Percentiles rank a stretch among this genome's conserved stretches.
Conservation (phyloP, 1,139 yeast genomes). For the Nematodospora anomalae region DNA sequence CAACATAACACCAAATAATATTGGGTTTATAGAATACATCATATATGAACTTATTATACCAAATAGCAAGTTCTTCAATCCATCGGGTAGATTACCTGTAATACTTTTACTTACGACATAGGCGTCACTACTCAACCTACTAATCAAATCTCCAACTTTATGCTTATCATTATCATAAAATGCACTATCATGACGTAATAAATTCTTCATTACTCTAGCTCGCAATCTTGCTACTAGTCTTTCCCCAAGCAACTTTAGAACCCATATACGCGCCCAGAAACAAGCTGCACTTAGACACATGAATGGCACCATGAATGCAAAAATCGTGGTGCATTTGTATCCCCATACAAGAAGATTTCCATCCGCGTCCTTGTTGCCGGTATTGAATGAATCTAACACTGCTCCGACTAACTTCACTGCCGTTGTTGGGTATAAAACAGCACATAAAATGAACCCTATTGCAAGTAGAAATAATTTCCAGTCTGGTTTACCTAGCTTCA, state of each 20-base stretch:
- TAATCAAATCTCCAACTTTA: conserved; percentile 56
- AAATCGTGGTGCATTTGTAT: conserved; percentile 42
- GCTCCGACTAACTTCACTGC: conserved; percentile 50
- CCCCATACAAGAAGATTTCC: conserved; percentile 50
- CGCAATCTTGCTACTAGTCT: conserved; percentile 48
- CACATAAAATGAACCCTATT: conserved; percentile 43
- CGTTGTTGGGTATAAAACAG: conserved; percentile 48
- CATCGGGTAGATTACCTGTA: conserved; percentile 49
- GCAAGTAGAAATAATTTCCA: conserved; percentile 40
- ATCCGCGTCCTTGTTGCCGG: conserved; percentile 35
- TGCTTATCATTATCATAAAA: conserved; percentile 54
- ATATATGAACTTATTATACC: conserved; percentile 47
- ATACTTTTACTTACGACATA: conserved; percentile 50
- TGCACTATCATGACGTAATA: conserved; percentile 51
- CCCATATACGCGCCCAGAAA: conserved; percentile 53
- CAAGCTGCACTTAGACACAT: conserved; percentile 47
- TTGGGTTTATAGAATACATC: conserved; percentile 49
- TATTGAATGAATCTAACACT: conserved; percentile 46
- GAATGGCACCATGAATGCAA: conserved; percentile 47
- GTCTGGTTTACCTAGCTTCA: conserved; percentile 44
- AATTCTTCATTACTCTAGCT: conserved; percentile 47
- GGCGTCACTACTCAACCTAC: conserved; percentile 55
- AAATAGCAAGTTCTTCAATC: conserved; percentile 46
- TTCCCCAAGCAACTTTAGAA: conserved; percentile 45
- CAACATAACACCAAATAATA: conserved; percentile 49